Conservation (phyloP, 208 protist genomes). For the Leishmania guyanensis region DNA sequence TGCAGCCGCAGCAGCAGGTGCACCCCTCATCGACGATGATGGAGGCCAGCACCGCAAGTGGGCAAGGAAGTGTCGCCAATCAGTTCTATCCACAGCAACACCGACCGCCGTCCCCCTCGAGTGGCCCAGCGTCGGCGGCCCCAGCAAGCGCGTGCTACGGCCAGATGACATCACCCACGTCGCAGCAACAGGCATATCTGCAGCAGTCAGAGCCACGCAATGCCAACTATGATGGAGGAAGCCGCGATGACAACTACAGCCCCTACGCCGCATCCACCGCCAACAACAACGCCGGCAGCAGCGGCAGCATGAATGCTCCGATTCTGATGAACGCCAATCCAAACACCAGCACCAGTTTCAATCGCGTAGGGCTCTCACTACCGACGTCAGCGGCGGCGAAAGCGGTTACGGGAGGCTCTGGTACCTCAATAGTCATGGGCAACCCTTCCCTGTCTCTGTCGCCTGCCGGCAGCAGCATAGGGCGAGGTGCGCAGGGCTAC, state of each 20-base stretch:
- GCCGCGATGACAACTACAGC: neutral
- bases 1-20: slow-evolving; percentile 1
- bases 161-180: neutral
- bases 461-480: neutral
- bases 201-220: neutral
- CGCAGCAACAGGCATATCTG: neutral
- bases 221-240: neutral
- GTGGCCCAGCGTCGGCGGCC: neutral
- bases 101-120: neutral
- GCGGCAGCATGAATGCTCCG: neutral
- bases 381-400: neutral
- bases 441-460: neutral
- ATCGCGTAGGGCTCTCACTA: neutral
- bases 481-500: slow-evolving; percentile 3
- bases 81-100: neutral
- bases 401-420: neutral
- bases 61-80: neutral
- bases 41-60: neutral
- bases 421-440: neutral
- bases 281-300: neutral
- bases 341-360: neutral
- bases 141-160: neutral
- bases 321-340: neutral
- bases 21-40: neutral
- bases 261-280: neutral